A percentile compares a stretch with the other conserved stretches of the same genome.
Evolutionary conservation across 1,284 basidiomycete genomes (phyloP).

Genomic region (Ganoderma lucidum): DNA sequence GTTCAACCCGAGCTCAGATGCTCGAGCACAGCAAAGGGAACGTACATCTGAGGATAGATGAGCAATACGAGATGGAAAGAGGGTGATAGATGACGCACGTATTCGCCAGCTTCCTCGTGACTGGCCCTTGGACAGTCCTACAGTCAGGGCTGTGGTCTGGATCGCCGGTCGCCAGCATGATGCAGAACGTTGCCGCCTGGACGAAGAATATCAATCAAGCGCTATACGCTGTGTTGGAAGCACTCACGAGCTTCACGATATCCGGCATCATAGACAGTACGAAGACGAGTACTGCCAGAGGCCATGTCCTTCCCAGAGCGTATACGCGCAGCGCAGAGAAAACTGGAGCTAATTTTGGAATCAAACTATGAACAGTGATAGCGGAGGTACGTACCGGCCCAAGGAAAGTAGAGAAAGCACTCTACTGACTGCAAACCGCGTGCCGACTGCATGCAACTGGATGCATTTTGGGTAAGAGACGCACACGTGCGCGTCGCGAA

Average conservation of each 20-base stretch:
- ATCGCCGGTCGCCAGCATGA: neutral
- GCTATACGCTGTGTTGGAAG: too few species aligned
- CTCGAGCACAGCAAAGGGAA: too few species aligned
- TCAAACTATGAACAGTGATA: neutral
- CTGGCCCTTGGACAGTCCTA: constrained; percentile 2
- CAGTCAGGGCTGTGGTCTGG: neutral
- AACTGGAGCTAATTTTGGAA: neutral
- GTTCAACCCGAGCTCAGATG: neutral
- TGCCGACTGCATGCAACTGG: neutral
- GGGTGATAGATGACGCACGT: neutral
- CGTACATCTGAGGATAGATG: neutral
- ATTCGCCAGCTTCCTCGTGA: neutral
- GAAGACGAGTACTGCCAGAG: constrained; percentile 6
- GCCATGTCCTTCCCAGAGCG: constrained; percentile 10
- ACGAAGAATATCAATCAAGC: neutral
- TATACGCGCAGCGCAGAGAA: constrained; percentile 21
- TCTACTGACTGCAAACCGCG: neutral
- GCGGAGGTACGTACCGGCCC: neutral
- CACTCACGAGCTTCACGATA: constrained; percentile 15
- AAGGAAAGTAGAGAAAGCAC: neutral
- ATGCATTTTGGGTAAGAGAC: neutral
- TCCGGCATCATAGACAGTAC: constrained; percentile 12
- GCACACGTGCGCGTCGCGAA: neutral
- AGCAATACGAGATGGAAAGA: neutral
- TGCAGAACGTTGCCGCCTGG: neutral